These are phyloP conservation scores for Candida tallmaniae DNA, from an alignment of 805 yeast species.

Conservation along the genomic window DNA sequence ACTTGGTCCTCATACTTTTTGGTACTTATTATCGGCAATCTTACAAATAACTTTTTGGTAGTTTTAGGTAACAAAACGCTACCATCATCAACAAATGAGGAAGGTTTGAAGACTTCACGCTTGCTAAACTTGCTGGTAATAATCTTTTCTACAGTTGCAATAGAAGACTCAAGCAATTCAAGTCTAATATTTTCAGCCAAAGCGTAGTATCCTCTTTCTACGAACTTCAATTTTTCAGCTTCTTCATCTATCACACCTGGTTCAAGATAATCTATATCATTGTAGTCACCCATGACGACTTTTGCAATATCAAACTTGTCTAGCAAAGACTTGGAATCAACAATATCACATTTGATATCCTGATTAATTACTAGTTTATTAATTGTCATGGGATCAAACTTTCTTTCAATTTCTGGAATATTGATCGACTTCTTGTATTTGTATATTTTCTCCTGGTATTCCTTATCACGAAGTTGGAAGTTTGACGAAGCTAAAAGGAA, in stretches of 20 bases:
- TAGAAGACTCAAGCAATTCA: constrained; percentile 27
- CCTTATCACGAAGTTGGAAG: constrained; percentile 46
- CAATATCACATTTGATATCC: not conserved
- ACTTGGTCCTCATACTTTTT: constrained; percentile 13
- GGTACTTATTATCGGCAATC: constrained; percentile 24
- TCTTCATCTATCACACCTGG: constrained; percentile 1
- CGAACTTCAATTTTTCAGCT: constrained; percentile 13
- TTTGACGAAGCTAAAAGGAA: constrained; percentile 75
- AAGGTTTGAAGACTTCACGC: constrained; percentile 14
- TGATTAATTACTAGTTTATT: constrained; percentile 16
- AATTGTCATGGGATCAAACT: constrained; percentile 12
- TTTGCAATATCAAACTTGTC: not conserved
- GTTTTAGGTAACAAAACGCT: constrained; percentile 25
- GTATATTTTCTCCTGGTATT: constrained; percentile 23
- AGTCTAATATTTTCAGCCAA: constrained; percentile 34
- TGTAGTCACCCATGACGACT: constrained; percentile 1
- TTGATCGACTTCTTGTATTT: constrained; percentile 6
- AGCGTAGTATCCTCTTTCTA: constrained; percentile 28
- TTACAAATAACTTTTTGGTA: constrained; percentile 27
- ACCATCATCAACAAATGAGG: constrained; percentile 26
- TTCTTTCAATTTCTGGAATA: not conserved
- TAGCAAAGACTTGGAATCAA: not conserved
- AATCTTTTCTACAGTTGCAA: constrained; percentile 22
- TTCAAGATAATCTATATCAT: not conserved
- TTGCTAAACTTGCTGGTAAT: constrained; percentile 20